Evolutionary conservation across 805 yeast genomes (phyloP), one percentile per base, ranked within the genome.

Genomic region (Candida vaughaniae): DNA sequence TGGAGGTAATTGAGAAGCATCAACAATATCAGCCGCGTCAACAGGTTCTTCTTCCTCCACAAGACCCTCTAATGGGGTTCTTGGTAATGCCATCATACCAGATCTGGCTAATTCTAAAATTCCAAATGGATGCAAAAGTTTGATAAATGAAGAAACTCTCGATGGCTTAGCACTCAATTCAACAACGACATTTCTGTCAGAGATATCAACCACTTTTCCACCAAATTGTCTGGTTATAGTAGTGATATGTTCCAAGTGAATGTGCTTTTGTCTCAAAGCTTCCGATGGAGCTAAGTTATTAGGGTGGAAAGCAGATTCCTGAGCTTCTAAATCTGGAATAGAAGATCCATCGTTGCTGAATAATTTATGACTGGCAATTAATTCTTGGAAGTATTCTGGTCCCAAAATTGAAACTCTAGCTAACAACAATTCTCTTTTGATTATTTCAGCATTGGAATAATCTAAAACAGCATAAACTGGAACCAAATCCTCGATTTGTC

Each of bases 401-500:
- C 99, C 99, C 52, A 93, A 72, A 43, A 93, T 72, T 6, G 97
- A 89, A 33, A 93, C 83, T 71, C 96, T 81, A 22, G 96, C 96
- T 55, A 93, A 71, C 39, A 93, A 72, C 53, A 93, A 74, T 70
- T 93, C 99, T 62, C 99, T 80, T 61, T 82, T 79, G 60, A 93
- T 87, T 53, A 89, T 86, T 56, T 91, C 87, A 17, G 96, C 80
- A 53, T 86, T 78, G 35, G 96, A 76, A 70, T 93, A 93, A 66
- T 93, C 96, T 59, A 93, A 73, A 25, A 93, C 99, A 4, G 98
- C 99, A 69, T 95, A 93, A 20, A 93, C 98, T 5, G 99, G 98
- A 23, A 93, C 99, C 58, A 93, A 77, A 56, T 93, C 97, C 69
- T 93, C 99, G 44, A 93, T 85, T 65, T 93, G 99, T 64, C 97